These are phyloP conservation scores for Gastrodia elata DNA, from an alignment of 106 monocot species.

Conservation along the genomic window DNA sequence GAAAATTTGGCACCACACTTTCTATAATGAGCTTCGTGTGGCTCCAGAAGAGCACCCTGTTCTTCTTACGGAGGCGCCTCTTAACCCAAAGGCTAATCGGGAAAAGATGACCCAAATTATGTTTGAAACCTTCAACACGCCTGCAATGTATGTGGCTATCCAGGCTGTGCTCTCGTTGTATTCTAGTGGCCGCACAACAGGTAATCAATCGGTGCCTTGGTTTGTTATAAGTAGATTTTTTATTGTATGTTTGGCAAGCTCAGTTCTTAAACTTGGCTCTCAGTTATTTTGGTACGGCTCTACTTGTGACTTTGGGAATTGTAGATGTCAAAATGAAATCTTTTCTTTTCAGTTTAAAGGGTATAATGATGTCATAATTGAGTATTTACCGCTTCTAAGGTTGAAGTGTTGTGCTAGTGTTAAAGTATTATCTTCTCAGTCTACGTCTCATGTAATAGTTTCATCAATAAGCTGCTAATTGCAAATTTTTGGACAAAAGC, in stretches of 20 bases:
- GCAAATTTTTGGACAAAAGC: no score
- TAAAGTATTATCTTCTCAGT: background rate
- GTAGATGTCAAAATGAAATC: background rate
- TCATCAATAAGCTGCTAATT: no score
- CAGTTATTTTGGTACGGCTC: background rate
- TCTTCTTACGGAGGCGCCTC: slow-evolving; percentile 14
- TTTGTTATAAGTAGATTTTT: background rate
- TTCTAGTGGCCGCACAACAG: slow-evolving; percentile 18
- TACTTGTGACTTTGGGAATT: background rate
- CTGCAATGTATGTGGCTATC: slow-evolving; percentile 21
- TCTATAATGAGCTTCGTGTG: slow-evolving; percentile 19
- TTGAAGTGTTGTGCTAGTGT: background rate
- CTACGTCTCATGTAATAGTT: no score
- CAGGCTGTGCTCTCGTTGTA: slow-evolving; percentile 18
- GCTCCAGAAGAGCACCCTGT: slow-evolving; percentile 17
- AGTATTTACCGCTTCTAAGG: background rate
- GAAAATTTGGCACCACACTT: slow-evolving; percentile 22
- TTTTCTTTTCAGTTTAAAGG: background rate
- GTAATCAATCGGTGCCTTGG: background rate
- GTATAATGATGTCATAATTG: background rate
- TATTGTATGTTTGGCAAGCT: no score
- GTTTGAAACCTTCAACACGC: slow-evolving; percentile 16
- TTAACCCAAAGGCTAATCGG: slow-evolving; percentile 17
- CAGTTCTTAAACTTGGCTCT: background rate
- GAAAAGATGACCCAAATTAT: slow-evolving; percentile 21